phyloP scores from a whole-genome alignment of 352 stramenopile genomes.

The Phytopythium oedochilum region DNA sequence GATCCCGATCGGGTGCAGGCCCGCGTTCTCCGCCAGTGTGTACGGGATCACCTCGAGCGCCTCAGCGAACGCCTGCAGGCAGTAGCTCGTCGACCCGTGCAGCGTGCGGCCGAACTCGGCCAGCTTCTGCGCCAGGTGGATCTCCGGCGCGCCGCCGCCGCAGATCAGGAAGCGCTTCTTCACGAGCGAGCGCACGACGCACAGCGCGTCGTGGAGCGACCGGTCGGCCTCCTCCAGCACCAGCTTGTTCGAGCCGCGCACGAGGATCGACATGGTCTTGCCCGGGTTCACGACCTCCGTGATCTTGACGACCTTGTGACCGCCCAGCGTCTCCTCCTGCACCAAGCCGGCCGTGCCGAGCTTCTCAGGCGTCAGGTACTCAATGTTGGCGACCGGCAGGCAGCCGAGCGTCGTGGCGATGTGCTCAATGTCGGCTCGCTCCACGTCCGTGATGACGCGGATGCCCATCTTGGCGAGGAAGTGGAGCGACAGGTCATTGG shows the following conservation, averaged over 20 bases:
- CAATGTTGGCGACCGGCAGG: conserved; percentile 96
- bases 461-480: conserved; percentile 99
- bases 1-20: conserved; percentile 98
- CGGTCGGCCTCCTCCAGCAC: conserved; percentile 98
- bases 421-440: conserved; percentile 98
- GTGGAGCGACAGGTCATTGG: conserved; percentile 99
- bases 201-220: conserved; percentile 98
- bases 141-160: conserved; percentile 96
- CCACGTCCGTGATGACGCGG: conserved; percentile 98
- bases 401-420: conserved; percentile 96
- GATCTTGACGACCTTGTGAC: conserved; percentile 99
- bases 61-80: conserved; percentile 96
- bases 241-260: conserved; percentile 98
- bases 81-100: conserved; percentile 95
- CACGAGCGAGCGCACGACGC: conserved; percentile 96
- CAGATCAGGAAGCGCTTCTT: conserved; percentile 99
- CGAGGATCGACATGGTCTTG: conserved; percentile 97
- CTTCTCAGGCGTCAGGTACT: conserved; percentile 97
- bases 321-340: conserved; percentile 94
- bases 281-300: conserved; percentile 94
- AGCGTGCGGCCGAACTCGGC: conserved; percentile 91
- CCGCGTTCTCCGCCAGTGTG: conserved; percentile 99
- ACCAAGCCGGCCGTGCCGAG: conserved; percentile 94
- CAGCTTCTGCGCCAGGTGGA: conserved; percentile 94
- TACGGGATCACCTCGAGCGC: conserved; percentile 98